phyloP scores from a whole-genome alignment of 139 green algal species.

The Diplosphaera chodatii region DNA sequence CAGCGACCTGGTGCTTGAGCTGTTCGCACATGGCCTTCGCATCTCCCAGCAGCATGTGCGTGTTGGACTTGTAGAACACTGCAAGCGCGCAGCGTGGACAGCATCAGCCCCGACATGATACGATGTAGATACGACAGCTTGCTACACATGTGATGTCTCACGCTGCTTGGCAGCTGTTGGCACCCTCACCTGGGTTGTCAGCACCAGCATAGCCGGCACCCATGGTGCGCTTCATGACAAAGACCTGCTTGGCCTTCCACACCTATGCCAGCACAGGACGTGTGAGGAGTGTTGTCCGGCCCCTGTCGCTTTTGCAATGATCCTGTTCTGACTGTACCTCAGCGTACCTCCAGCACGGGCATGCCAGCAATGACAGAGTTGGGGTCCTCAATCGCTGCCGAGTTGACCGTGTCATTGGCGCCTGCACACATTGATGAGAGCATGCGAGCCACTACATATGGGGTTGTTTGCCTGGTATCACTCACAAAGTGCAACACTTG shows the following conservation, averaged over 20 bases:
- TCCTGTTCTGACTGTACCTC: too few species aligned
- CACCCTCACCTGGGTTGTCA: slow-evolving; percentile 62
- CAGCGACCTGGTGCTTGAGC: slow-evolving; percentile 36
- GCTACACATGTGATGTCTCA: too few species aligned
- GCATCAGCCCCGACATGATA: too few species aligned
- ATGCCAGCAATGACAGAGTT: slow-evolving; percentile 78
- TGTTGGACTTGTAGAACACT: slow-evolving; percentile 82
- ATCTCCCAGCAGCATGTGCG: slow-evolving; percentile 78
- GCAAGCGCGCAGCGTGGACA: too few species aligned
- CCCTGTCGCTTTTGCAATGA: too few species aligned
- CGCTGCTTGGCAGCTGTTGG: too few species aligned
- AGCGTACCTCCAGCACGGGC: slow-evolving; percentile 46
- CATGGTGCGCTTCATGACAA: slow-evolving; percentile 88
- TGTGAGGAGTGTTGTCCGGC: too few species aligned
- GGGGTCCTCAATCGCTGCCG: slow-evolving; percentile 76
- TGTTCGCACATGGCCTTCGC: slow-evolving; percentile 51
- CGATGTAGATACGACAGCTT: too few species aligned
- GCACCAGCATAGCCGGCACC: slow-evolving; percentile 76
- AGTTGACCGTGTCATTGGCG: slow-evolving; percentile 73
- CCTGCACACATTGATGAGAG: too few species aligned
- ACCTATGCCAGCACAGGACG: slow-evolving; percentile 38
- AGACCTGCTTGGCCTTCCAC: slow-evolving; percentile 67
- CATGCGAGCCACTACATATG: too few species aligned
- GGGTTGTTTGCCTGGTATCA: too few species aligned
- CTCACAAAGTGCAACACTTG: too few species aligned